Conservation (phyloP, 108 stramenopile species). For the Phaeodactylum tricornutum region DNA sequence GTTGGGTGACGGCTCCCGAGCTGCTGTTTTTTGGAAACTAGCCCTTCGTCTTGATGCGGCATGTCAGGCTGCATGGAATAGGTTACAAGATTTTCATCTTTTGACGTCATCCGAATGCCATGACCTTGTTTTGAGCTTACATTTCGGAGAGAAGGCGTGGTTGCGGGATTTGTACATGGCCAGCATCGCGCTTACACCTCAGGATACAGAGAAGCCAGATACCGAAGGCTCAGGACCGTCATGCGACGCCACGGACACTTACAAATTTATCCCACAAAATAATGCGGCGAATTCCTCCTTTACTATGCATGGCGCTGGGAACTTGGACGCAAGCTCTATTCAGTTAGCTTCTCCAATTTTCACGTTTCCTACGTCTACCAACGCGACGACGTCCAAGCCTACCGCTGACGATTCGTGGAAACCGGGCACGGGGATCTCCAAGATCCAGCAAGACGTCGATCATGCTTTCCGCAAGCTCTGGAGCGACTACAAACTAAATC, state of each 20-base stretch:
- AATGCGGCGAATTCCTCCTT: background rate
- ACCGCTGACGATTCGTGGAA: no score
- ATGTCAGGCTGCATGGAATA: conserved; percentile 57
- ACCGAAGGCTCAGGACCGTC: background rate
- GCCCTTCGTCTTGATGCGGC: conserved; percentile 51
- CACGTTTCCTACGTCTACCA: background rate
- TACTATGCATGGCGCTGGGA: background rate
- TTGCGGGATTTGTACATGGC: conserved; percentile 49
- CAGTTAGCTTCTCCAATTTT: background rate
- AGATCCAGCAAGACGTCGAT: conserved; percentile 26
- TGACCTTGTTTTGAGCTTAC: conserved; percentile 15
- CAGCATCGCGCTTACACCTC: conserved; percentile 4
- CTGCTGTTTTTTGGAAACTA: conserved; percentile 42
- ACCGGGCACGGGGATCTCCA: background rate
- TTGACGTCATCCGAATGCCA: conserved; percentile 32
- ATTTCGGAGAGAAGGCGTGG: conserved; percentile 24
- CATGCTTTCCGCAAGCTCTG: conserved; percentile 50
- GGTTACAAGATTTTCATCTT: conserved; percentile 32
- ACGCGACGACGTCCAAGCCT: no score
- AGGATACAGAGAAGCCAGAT: background rate
- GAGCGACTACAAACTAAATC: conserved; percentile 36
- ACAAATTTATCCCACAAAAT: background rate
- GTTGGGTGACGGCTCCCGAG: conserved; percentile 57
- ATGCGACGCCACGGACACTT: background rate
- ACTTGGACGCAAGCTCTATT: background rate